These are phyloP conservation scores for Metschnikowia amazonensis DNA, from an alignment of 805 yeast genomes.

Conservation along the genomic window DNA sequence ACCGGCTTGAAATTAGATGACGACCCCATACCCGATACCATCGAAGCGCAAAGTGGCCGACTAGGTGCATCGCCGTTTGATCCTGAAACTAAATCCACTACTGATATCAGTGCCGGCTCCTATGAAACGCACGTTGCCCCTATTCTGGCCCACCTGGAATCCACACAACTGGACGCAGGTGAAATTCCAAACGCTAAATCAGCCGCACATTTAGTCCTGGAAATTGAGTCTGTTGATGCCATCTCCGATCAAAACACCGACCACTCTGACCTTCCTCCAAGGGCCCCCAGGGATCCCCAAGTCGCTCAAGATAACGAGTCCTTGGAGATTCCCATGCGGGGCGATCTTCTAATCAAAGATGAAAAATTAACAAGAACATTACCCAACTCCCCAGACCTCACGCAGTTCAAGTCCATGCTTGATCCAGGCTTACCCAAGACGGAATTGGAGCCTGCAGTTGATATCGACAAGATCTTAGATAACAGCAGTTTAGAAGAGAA, in stretches of 20 bases:
- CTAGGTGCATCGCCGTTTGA: background rate
- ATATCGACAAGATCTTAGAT: slow-evolving; percentile 20
- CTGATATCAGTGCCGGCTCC: background rate
- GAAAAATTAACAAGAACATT: slow-evolving; percentile 9
- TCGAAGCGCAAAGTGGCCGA: background rate
- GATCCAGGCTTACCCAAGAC: slow-evolving; percentile 17
- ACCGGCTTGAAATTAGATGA: slow-evolving; percentile 36
- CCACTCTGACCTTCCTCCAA: background rate
- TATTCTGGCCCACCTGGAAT: background rate
- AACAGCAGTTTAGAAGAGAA: slow-evolving; percentile 9
- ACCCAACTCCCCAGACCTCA: slow-evolving; percentile 17
- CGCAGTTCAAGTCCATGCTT: slow-evolving; percentile 15
- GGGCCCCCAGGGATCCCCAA: background rate
- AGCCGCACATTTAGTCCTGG: background rate
- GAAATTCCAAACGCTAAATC: background rate
- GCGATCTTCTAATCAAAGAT: slow-evolving; percentile 11
- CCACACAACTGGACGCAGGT: background rate
- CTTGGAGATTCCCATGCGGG: slow-evolving; percentile 15
- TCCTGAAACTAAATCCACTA: background rate
- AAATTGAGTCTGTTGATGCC: background rate
- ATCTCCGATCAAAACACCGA: background rate
- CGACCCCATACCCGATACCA: background rate
- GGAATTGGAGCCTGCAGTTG: slow-evolving; percentile 9
- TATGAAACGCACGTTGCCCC: background rate
- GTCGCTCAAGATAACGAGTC: background rate